Conservation (phyloP, 2,329 filamentous ascomycete genomes). For the Fusarium penzigii region DNA sequence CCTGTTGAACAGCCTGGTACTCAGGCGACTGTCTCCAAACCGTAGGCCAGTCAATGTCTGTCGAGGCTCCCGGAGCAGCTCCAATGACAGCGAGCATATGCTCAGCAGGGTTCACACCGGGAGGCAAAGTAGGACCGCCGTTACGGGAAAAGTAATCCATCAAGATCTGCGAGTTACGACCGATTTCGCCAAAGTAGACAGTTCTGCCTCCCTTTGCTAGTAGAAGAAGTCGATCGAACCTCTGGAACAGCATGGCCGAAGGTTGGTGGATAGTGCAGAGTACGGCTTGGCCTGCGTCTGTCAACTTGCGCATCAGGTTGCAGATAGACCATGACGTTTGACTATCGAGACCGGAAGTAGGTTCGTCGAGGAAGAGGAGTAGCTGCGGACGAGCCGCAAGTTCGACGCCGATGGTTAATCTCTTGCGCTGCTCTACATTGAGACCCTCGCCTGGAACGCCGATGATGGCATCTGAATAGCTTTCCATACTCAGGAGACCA, state of each 20-base stretch:
- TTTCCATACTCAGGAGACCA: constrained; percentile 60
- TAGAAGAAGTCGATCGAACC: constrained; percentile 60
- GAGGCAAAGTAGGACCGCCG: constrained; percentile 54
- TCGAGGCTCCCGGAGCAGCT: constrained; percentile 51
- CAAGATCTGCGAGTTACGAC: constrained; percentile 54
- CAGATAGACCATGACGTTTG: constrained; percentile 63
- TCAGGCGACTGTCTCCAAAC: constrained; percentile 39
- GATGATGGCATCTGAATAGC: constrained; percentile 63
- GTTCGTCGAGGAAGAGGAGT: constrained; percentile 60
- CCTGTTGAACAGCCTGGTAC: constrained; percentile 32
- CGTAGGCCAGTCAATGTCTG: constrained; percentile 40
- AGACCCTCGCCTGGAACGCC: constrained; percentile 59
- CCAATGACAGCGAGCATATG: constrained; percentile 59
- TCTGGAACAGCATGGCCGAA: constrained; percentile 48
- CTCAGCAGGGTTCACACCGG: constrained; percentile 65
- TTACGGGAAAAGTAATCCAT: constrained; percentile 63
- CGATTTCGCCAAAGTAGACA: constrained; percentile 67
- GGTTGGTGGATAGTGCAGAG: constrained; percentile 55
- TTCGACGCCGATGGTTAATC: constrained; percentile 59
- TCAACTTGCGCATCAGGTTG: constrained; percentile 59
- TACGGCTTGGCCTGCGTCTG: constrained; percentile 49
- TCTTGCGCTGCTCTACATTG: constrained; percentile 60
- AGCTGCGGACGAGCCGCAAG: constrained; percentile 54
- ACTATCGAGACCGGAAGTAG: constrained; percentile 59
- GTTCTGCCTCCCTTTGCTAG: constrained; percentile 61